These are phyloP conservation scores for fission yeast (Schizosaccharomyces pombe) DNA, from an alignment of 805 yeast genomes.

Conservation along the genomic window ASM294v3 CU329670.1:2237001-2237500, in stretches of 20 bases:
- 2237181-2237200: slow-evolving; percentile 18
- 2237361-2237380: slow-evolving; percentile 14
- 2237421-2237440: slow-evolving; percentile 67
- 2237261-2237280: slow-evolving; percentile 82
- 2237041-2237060: slow-evolving; percentile 22
- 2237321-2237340: slow-evolving; percentile 66
- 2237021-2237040: slow-evolving; percentile 16
- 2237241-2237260: slow-evolving; percentile 79
- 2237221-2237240: slow-evolving; percentile 67
- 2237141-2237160: slow-evolving; percentile 91
- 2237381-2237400: slow-evolving; percentile 29
- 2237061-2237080: slow-evolving; percentile 25
- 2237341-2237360: slow-evolving; percentile 24
- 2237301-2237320: slow-evolving; percentile 60
- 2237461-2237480: slow-evolving; percentile 55
- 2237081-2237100: slow-evolving; percentile 66
- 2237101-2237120: slow-evolving; percentile 29
- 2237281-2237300: slow-evolving; percentile 76
- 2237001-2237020: too few relatives aligned
- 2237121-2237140: slow-evolving; percentile 49
- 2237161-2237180: slow-evolving; percentile 23
- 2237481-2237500: slow-evolving; percentile 61
- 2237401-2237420: slow-evolving; percentile 80
- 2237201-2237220: slow-evolving; percentile 82
- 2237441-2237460: slow-evolving; percentile 71